Evolutionary conservation across 164 flowering plant species (phyloP).

Genomic region (Vitis rotundifolia): DNA sequence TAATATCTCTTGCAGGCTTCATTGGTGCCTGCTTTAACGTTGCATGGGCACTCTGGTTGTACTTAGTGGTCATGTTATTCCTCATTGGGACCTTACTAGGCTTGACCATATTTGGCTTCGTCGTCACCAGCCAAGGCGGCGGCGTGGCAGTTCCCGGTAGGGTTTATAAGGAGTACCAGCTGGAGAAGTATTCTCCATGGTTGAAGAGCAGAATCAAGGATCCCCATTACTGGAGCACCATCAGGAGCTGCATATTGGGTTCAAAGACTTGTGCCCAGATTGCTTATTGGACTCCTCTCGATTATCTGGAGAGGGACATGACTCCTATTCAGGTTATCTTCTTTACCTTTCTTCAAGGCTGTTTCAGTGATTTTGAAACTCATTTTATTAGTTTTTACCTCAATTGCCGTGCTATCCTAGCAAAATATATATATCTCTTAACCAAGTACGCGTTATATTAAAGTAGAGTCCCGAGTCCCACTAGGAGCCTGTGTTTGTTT

Average conservation of each 20-base stretch:
- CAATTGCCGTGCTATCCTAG: too few species aligned
- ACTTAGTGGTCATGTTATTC: constrained; percentile 70
- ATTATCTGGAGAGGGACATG: constrained; percentile 71
- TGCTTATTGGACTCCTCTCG: constrained; percentile 76
- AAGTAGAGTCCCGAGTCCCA: too few species aligned
- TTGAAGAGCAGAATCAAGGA: constrained; percentile 55
- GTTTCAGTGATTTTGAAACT: background rate
- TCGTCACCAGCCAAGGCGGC: constrained; percentile 72
- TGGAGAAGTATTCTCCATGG: constrained; percentile 76
- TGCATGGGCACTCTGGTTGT: constrained; percentile 87
- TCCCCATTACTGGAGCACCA: constrained; percentile 61
- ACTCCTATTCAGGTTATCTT: constrained; percentile 76
- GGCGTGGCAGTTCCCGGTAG: constrained; percentile 63
- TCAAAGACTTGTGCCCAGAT: constrained; percentile 76
- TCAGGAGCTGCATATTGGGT: constrained; percentile 70
- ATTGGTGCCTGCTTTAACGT: constrained; percentile 91
- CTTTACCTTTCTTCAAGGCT: background rate
- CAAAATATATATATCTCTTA: too few species aligned
- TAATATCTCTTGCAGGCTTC: constrained; percentile 86
- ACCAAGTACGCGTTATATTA: too few species aligned
- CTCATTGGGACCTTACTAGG: constrained; percentile 60
- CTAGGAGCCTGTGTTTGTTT: too few species aligned
- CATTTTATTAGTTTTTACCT: too few species aligned
- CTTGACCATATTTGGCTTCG: constrained; percentile 77
- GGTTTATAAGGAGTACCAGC: constrained; percentile 69